Evolutionary conservation across 1,284 basidiomycete genomes (phyloP), one percentile per base, ranked within the genome.

Genomic region (Coriolopsis trogii): DNA sequence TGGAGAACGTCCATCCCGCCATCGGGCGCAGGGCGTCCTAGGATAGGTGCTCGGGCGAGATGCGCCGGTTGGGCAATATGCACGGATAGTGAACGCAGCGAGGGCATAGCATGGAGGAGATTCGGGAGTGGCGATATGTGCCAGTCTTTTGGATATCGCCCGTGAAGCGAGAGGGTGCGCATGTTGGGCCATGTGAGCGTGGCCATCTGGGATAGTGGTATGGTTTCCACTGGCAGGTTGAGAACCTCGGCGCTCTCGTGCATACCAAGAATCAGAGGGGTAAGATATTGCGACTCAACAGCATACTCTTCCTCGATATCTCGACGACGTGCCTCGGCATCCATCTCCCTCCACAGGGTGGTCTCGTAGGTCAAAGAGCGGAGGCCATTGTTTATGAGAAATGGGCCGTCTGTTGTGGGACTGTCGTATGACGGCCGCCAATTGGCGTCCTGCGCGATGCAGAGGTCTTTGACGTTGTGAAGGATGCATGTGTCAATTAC

Each of bases 131-230:
- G 31, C 31, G 31, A 33, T n/a, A 16, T 16, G 13, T 33, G 31
- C 31, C 15, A 33, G 4, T 33, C 9, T 6, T 33, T 33, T 13
- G 15, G 31, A 16, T 33, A 33, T 1, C 31, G 31, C 13, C 31
- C 47, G 4, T 9, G 13, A 12, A 49, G 41, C 6, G 39, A 28
- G 4, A 49, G 21, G 9, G 16, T 16, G 7, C 12, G 31, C 4
- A 49, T 24, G 6, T 34, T 28, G 4, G 40, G 40, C 47, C 47
- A 49, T 30, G 41, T 26, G 23, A 42, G 24, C 8, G 6, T 6
- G 25, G 40, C 23, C 47, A 49, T 49, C 13, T 20, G 24, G n/a
- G n/a, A 7, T 3, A 49, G 33, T 21, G 47, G 47, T 12, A 40
- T 33, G 15, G 40, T 42, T 15, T 49, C 40, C 12, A 42, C 30